These are phyloP conservation scores for Rhinocladiella similis DNA, from an alignment of 2,329 filamentous ascomycete genomes.

Conservation along the genomic window DNA sequence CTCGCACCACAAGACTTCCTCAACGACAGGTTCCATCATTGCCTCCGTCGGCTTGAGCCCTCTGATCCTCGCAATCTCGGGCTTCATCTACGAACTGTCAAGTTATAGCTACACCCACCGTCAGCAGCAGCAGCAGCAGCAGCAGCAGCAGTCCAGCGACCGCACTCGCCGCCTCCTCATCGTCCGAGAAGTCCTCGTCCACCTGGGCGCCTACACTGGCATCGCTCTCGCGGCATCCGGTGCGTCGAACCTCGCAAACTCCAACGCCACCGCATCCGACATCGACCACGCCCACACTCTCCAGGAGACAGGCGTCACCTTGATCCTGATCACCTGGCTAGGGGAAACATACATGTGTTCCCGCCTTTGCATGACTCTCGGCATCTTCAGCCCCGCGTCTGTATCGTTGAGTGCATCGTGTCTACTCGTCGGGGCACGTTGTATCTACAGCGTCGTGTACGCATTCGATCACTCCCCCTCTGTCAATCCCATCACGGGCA, in stretches of 20 bases:
- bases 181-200: not conserved
- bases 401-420: constrained; percentile 1
- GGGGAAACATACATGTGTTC: not conserved
- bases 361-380: constrained; percentile 6
- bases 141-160: not conserved
- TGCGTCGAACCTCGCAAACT: constrained; percentile 6
- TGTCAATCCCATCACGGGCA: constrained; percentile 12
- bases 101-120: constrained; percentile 9
- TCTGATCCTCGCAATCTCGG: constrained; percentile 32
- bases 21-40: constrained; percentile 36
- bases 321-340: constrained; percentile 13
- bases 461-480: constrained; percentile 12
- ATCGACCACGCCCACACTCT: constrained; percentile 9
- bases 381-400: not conserved
- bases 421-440: constrained; percentile 12
- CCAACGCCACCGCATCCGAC: not conserved
- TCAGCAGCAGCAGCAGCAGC: no score
- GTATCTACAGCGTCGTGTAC: constrained; percentile 16
- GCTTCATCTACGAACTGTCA: constrained; percentile 41
- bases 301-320: constrained; percentile 4
- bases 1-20: constrained; percentile 10
- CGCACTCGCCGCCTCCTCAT: not conserved
- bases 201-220: constrained; percentile 11
- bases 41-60: constrained; percentile 43
- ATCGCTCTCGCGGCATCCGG: constrained; percentile 11